phyloP scores from a whole-genome alignment of 2,329 filamentous ascomycete genomes.

The Cordyceps farinosa region DNA sequence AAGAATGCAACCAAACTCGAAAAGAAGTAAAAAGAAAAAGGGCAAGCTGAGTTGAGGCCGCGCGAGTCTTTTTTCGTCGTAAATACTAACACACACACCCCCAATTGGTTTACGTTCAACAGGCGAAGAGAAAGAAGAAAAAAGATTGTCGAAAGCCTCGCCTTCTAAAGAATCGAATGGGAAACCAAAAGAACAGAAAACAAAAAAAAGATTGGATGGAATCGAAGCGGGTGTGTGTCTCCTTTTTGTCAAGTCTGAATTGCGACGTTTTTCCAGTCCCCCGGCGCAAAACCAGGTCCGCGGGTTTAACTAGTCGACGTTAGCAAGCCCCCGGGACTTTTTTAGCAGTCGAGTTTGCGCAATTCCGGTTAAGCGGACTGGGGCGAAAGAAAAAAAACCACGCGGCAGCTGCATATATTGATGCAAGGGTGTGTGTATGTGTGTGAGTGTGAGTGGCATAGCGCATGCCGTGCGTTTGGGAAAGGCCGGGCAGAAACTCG shows the following conservation, averaged over 20 bases:
- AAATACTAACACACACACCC: neutral
- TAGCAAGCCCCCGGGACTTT: neutral
- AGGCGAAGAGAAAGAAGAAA: neutral
- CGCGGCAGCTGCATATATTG: constrained; percentile 5
- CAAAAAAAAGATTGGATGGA: neutral
- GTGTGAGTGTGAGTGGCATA: too few relatives aligned
- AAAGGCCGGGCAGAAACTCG: too few relatives aligned
- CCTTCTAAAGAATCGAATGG: neutral
- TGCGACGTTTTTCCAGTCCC: too few relatives aligned
- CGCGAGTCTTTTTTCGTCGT: neutral
- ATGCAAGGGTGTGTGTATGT: neutral
- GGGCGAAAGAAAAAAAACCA: neutral
- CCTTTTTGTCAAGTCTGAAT: constrained; percentile 5
- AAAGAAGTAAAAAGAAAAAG: neutral
- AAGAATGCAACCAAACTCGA: neutral
- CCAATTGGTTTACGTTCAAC: neutral
- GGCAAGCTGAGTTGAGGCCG: neutral
- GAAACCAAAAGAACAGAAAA: neutral
- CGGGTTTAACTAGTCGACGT: neutral
- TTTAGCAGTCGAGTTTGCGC: neutral
- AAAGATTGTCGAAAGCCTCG: neutral
- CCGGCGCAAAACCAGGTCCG: neutral
- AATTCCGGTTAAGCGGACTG: constrained; percentile 4
- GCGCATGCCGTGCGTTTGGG: too few relatives aligned
- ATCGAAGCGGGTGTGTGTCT: neutral